These are phyloP conservation scores for Podospora appendiculata DNA, from an alignment of 495 filamentous ascomycete species.

Conservation along the genomic window DNA sequence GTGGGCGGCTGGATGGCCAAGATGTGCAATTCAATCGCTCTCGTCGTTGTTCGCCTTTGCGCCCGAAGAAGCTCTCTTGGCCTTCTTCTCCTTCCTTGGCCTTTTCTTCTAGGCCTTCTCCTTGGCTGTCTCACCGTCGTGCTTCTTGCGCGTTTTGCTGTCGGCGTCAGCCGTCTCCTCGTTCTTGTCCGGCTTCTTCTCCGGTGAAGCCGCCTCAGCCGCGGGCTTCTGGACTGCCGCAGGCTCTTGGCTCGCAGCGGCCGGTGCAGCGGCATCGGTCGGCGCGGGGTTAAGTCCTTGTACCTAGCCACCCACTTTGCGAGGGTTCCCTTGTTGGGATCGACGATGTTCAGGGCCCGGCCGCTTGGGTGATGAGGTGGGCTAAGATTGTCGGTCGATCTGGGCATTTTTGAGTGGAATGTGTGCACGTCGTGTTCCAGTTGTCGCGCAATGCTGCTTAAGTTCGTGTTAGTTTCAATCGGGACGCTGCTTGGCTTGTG, in stretches of 20 bases:
- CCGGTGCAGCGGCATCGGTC: slow-evolving; percentile 20
- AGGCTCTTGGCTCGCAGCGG: slow-evolving; percentile 26
- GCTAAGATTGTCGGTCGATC: too few relatives aligned
- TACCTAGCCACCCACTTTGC: slow-evolving; percentile 84
- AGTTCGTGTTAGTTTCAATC: too few relatives aligned
- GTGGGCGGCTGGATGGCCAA: too few relatives aligned
- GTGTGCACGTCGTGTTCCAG: too few relatives aligned
- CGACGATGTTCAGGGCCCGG: too few relatives aligned
- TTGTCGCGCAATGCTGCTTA: too few relatives aligned
- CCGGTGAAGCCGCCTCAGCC: slow-evolving; percentile 12
- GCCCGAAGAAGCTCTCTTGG: slow-evolving; percentile 42
- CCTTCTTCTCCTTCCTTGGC: slow-evolving; percentile 68
- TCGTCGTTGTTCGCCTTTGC: slow-evolving; percentile 48
- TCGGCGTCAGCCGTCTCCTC: slow-evolving; percentile 31
- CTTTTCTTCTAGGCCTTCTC: slow-evolving; percentile 68
- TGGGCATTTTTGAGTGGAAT: too few relatives aligned
- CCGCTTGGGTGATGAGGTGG: too few relatives aligned
- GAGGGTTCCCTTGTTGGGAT: slow-evolving; percentile 85
- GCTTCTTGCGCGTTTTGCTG: slow-evolving; percentile 73
- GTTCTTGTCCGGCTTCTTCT: slow-evolving; percentile 23
- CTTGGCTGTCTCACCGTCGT: slow-evolving; percentile 72
- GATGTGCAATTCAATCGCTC: slow-evolving; percentile 11
- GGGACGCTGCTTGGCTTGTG: too few relatives aligned
- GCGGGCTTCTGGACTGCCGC: not conserved
- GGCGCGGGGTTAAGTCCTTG: slow-evolving; percentile 65